Conservation (phyloP, 805 yeast species). For the Saturnispora saitoi region DNA sequence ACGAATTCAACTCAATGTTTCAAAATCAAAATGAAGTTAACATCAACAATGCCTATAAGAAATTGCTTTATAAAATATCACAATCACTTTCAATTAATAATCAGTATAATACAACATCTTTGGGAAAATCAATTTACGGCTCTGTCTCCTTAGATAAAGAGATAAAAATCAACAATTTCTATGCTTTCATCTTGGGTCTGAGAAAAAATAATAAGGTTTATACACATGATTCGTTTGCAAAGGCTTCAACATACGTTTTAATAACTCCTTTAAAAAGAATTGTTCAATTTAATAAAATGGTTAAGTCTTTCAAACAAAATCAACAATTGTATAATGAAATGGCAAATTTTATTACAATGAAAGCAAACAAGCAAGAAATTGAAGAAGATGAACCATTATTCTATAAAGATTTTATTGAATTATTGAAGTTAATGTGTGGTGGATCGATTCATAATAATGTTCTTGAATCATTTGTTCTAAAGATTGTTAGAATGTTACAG, state of each 20-base stretch:
- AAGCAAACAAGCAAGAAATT: conserved; percentile 1
- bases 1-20: conserved; percentile 19
- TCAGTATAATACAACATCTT: conserved; percentile 20
- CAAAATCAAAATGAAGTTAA: conserved; percentile 15
- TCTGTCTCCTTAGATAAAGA: conserved; percentile 10
- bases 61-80: conserved; percentile 15
- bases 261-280: conserved; percentile 34
- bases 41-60: conserved; percentile 23
- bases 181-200: conserved; percentile 42
- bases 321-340: conserved; percentile 21
- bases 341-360: conserved; percentile 16
- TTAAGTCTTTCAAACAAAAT: conserved; percentile 23
- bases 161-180: conserved; percentile 25
- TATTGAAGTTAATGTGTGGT: conserved; percentile 48
- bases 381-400: conserved; percentile 17
- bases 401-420: conserved; percentile 33
- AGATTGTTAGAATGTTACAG: conserved; percentile 27
- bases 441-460: conserved; percentile 43
- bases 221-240: conserved; percentile 16
- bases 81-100: conserved; percentile 21
- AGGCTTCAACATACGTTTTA: conserved; percentile 34
- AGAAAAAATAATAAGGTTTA: conserved; percentile 38
- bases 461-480: conserved; percentile 41
- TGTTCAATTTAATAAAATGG: conserved; percentile 27
- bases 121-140: conserved; percentile 24